Percentiles rank a stretch among this genome's conserved stretches.
These are phyloP conservation scores for Taphrina pruni DNA, from an alignment of 1,139 yeast genomes.

Conservation along the genomic window DNA sequence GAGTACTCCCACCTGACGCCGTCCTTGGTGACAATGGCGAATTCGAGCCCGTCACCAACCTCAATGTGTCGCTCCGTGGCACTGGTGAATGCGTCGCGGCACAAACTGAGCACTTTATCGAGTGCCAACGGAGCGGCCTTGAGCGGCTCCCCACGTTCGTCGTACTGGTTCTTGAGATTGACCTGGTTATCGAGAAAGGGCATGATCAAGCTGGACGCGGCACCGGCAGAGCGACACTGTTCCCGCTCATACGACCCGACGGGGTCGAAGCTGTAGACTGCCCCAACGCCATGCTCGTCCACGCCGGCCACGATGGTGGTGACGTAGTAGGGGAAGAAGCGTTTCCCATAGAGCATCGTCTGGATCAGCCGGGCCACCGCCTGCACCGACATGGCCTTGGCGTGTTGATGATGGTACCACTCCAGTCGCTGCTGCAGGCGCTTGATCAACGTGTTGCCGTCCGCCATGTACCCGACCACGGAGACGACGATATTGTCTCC, in stretches of 20 bases:
- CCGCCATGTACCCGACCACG: constrained; percentile 97
- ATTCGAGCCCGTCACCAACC: constrained; percentile 95
- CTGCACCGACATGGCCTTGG: constrained; percentile 68
- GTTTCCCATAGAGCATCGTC: constrained; percentile 85
- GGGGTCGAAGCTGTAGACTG: constrained; percentile 94
- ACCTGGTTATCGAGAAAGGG: constrained; percentile 98
- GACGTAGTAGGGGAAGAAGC: constrained; percentile 96
- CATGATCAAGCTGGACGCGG: constrained; percentile 94
- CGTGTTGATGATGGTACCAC: constrained; percentile 88
- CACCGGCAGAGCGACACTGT: constrained; percentile 97
- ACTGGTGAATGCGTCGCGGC: constrained; percentile 89
- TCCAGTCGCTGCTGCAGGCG: constrained; percentile 69
- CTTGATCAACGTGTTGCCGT: constrained; percentile 82
- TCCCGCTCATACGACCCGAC: constrained; percentile 98
- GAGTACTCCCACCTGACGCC: constrained; percentile 84
- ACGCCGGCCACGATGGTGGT: constrained; percentile 93
- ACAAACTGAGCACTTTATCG: constrained; percentile 85
- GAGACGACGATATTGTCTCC: constrained; percentile 88
- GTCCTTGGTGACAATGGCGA: constrained; percentile 86
- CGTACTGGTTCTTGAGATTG: constrained; percentile 72
- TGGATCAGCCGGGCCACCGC: constrained; percentile 92
- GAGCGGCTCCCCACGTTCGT: constrained; percentile 69
- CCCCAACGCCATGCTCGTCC: constrained; percentile 80
- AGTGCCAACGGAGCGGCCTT: constrained; percentile 68
- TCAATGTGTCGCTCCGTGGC: constrained; percentile 98